Conservation (phyloP, 345 rosid genomes). For the Hypericum androsaemum region DNA sequence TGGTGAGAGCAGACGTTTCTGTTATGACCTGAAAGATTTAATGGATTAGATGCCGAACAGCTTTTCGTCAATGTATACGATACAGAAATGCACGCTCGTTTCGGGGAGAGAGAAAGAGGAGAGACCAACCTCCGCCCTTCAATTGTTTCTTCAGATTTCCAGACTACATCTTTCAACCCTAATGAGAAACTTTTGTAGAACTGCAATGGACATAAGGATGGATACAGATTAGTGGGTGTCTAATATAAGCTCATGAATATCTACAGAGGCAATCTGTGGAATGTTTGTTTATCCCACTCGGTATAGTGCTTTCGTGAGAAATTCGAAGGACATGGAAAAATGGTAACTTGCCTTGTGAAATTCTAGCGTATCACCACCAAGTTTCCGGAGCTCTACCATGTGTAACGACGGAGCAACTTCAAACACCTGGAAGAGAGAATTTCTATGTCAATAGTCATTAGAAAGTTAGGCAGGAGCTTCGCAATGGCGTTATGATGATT, state of each 20-base stretch:
- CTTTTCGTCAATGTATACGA: background rate
- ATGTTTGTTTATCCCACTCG: no score
- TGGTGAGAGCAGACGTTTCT: background rate
- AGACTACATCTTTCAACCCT: constrained; percentile 73
- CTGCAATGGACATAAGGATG: constrained; percentile 27
- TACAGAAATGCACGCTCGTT: background rate
- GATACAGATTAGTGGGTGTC: background rate
- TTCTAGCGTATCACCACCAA: constrained; percentile 86
- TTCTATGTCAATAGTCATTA: background rate
- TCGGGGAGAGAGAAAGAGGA: background rate
- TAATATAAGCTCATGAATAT: background rate
- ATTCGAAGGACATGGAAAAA: constrained; percentile 5
- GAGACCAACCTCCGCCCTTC: constrained; percentile 25
- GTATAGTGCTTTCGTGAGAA: no score
- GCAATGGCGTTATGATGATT: no score
- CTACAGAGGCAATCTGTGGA: no score
- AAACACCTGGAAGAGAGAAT: constrained; percentile 47
- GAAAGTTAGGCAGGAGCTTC: no score
- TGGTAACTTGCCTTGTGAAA: constrained; percentile 62
- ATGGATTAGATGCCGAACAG: background rate
- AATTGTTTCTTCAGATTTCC: constrained; percentile 49
- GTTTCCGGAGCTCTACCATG: constrained; percentile 92
- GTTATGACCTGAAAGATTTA: constrained; percentile 11
- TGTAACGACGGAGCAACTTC: constrained; percentile 94
- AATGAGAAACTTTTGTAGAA: constrained; percentile 69